A percentile compares a stretch with the other conserved stretches of the same genome.
Evolutionary conservation across 768 basidiomycete genomes (phyloP).

Genomic region (Kwoniella botswanensis): DNA sequence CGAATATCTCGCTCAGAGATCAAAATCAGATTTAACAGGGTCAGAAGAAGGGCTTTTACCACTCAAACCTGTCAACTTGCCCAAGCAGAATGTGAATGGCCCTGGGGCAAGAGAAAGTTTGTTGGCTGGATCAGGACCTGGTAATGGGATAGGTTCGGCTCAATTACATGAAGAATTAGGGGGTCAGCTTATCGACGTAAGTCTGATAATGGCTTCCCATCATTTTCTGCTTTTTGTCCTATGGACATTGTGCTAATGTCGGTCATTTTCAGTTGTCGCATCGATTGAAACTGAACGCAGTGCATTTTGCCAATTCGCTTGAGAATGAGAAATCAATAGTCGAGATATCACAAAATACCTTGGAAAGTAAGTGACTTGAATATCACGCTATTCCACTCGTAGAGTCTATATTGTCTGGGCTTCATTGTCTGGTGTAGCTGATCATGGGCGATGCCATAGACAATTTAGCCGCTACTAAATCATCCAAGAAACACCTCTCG

Average conservation of each 20-base stretch:
- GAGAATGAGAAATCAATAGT: constrained; percentile 76
- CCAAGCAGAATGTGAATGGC: not conserved
- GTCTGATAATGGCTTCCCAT: constrained; percentile 1
- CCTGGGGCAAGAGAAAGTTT: constrained; percentile 32
- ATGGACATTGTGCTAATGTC: constrained; percentile 58
- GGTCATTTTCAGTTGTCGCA: constrained; percentile 61
- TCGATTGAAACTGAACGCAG: constrained; percentile 81
- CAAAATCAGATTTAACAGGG: constrained; percentile 35
- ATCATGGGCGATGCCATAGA: constrained; percentile 27
- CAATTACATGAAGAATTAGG: constrained; percentile 56
- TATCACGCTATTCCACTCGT: not conserved
- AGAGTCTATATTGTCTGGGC: no score
- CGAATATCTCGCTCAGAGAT: constrained; percentile 38
- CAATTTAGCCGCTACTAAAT: constrained; percentile 50
- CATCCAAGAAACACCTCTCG: constrained; percentile 64
- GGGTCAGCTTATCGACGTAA: constrained; percentile 54
- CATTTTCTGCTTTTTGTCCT: not conserved
- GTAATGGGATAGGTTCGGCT: constrained; percentile 43
- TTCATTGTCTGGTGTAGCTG: no score
- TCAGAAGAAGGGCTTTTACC: constrained; percentile 40
- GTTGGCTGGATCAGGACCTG: constrained; percentile 27
- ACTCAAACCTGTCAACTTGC: constrained; percentile 16
- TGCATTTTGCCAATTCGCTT: constrained; percentile 75
- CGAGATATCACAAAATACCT: constrained; percentile 69
- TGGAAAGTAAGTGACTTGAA: constrained; percentile 68